A percentile compares a stretch with the other conserved stretches of the same genome.
phyloP scores from a whole-genome alignment of 257 asterid species.

The Solanum paucissectum region DNA sequence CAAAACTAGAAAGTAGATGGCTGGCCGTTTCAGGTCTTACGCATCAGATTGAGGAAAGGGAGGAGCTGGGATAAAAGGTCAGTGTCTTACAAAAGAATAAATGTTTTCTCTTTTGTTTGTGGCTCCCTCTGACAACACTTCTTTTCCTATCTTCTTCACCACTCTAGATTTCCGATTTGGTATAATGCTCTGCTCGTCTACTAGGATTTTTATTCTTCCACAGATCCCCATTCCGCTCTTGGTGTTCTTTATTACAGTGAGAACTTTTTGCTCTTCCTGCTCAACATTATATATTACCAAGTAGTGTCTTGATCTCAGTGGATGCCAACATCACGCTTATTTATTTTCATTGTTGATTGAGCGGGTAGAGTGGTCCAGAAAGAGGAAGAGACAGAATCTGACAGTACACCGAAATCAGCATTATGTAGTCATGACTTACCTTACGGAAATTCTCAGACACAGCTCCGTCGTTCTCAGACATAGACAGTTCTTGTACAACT shows the following conservation, averaged over 20 bases:
- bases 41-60: neutral
- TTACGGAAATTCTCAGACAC: constrained; percentile 60
- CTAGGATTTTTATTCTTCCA: neutral
- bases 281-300: neutral
- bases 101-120: neutral
- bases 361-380: neutral
- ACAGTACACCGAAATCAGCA: neutral
- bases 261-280: neutral
- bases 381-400: neutral
- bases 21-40: neutral
- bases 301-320: neutral
- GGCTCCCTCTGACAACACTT: neutral
- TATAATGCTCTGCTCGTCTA: neutral
- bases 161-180: neutral
- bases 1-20: neutral
- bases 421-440: constrained; percentile 28
- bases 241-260: neutral
- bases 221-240: neutral
- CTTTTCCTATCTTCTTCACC: neutral
- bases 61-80: neutral
- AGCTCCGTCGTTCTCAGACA: constrained; percentile 79
- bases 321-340: neutral
- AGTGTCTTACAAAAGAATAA: neutral
- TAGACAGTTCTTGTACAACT: constrained; percentile 75
- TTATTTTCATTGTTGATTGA: neutral